Percentiles rank a stretch among this genome's conserved stretches.
Evolutionary conservation across 352 stramenopile genomes (phyloP).

Genomic region (Phytophthora litchii): DNA sequence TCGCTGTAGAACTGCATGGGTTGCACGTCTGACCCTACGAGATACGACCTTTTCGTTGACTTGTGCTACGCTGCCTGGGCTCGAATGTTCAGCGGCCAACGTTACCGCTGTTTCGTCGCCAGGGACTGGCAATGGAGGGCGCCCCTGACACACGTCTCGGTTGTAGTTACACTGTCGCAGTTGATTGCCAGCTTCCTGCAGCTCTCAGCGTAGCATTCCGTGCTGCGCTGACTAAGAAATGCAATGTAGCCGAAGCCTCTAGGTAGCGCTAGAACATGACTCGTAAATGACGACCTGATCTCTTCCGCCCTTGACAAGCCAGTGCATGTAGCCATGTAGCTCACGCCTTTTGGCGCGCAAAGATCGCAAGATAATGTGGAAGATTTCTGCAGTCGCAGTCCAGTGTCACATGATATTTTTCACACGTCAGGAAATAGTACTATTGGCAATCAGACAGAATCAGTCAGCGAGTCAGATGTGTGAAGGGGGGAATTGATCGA

Average conservation of each 20-base stretch:
- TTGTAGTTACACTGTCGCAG: background rate
- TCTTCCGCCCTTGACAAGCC: conserved; percentile 13
- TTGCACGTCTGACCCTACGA: too few species aligned
- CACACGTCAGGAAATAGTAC: too few species aligned
- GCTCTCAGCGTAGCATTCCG: background rate
- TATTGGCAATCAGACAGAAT: too few species aligned
- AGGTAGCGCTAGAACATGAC: too few species aligned
- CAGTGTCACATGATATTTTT: background rate
- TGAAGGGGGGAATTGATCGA: too few species aligned
- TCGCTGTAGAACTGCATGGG: conserved; percentile 71
- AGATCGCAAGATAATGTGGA: conserved; percentile 20
- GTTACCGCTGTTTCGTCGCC: conserved; percentile 26
- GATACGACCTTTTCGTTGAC: background rate
- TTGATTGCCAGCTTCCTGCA: background rate
- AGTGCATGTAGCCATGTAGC: conserved; percentile 22
- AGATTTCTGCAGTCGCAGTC: conserved; percentile 17
- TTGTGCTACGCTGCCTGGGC: conserved; percentile 2
- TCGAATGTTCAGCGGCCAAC: conserved; percentile 24
- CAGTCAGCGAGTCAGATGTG: too few species aligned
- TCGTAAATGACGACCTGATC: conserved; percentile 3
- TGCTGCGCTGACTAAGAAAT: conserved; percentile 5
- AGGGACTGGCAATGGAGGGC: conserved; percentile 1
- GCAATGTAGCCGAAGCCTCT: too few species aligned
- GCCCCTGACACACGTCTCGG: background rate
- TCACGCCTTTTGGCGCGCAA: conserved; percentile 12